phyloP scores from a whole-genome alignment of 192 early-diverging fungal genomes.

The Mortierella hygrophila region DNA sequence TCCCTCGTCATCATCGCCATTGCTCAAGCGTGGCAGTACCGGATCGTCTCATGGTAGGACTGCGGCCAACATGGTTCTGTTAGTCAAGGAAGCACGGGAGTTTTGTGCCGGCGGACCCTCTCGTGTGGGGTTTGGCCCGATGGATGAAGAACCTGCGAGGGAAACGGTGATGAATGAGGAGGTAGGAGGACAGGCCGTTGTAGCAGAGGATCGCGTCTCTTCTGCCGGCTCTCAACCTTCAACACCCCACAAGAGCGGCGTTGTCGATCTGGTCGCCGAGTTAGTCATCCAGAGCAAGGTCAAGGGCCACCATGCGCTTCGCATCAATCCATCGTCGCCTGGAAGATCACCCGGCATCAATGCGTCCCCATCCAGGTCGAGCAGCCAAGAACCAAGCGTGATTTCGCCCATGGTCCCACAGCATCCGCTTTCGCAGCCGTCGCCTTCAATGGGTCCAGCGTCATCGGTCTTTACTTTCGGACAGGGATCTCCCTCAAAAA shows the following conservation, averaged over 20 bases:
- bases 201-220: neutral
- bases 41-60: neutral
- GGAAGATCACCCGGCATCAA: neutral
- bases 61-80: constrained; percentile 11
- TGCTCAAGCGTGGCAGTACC: neutral
- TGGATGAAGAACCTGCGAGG: neutral
- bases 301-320: constrained; percentile 41
- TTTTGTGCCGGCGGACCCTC: constrained; percentile 34
- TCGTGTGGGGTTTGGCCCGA: neutral
- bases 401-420: neutral
- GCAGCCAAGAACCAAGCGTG: constrained; percentile 19
- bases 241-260: neutral
- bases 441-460: neutral
- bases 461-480: constrained; percentile 28
- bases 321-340: constrained; percentile 30
- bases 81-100: constrained; percentile 45
- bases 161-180: neutral
- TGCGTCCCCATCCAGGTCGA: constrained; percentile 3
- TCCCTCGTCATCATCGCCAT: neutral
- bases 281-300: constrained; percentile 39
- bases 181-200: neutral
- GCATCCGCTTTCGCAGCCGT: neutral
- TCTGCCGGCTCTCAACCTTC: neutral
- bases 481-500: constrained; percentile 10
- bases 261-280: constrained; percentile 45